phyloP scores from a whole-genome alignment of 306 rosid genomes.

The Boehmeria nivea region DNA sequence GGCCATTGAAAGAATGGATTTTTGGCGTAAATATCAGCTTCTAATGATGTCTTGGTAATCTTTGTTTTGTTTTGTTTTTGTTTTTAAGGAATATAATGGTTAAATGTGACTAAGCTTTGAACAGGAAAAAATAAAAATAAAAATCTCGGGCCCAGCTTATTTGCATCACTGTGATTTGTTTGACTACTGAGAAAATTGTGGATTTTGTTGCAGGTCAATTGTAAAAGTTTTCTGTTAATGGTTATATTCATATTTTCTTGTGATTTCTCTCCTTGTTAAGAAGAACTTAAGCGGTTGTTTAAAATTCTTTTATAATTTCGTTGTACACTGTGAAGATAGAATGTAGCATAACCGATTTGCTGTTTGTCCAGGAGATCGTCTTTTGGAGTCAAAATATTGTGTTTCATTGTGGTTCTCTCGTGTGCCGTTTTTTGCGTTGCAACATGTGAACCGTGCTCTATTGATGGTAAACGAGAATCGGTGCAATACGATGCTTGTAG shows the following conservation, averaged over 20 bases:
- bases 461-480: constrained; percentile 36
- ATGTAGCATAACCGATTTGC: no score
- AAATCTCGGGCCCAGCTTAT: not conserved
- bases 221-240: not conserved
- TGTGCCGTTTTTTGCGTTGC: constrained; percentile 36
- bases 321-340: no score
- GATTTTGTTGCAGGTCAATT: no score
- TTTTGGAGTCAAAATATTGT: constrained; percentile 27
- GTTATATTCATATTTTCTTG: not conserved
- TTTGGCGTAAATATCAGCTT: no score
- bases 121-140: no score
- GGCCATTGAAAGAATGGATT: no score
- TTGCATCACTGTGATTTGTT: not conserved
- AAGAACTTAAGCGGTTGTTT: no score
- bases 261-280: no score
- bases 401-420: constrained; percentile 42
- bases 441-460: constrained; percentile 41
- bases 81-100: not conserved
- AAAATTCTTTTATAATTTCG: not conserved
- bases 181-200: no score
- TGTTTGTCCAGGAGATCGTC: constrained; percentile 52
- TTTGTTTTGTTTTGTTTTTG: no score
- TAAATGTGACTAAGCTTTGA: not conserved
- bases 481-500: constrained; percentile 44
- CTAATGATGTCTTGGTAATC: no score